These are phyloP conservation scores for Cryomyces minteri DNA, from an alignment of 495 filamentous ascomycete species.

Conservation along the genomic window DNA sequence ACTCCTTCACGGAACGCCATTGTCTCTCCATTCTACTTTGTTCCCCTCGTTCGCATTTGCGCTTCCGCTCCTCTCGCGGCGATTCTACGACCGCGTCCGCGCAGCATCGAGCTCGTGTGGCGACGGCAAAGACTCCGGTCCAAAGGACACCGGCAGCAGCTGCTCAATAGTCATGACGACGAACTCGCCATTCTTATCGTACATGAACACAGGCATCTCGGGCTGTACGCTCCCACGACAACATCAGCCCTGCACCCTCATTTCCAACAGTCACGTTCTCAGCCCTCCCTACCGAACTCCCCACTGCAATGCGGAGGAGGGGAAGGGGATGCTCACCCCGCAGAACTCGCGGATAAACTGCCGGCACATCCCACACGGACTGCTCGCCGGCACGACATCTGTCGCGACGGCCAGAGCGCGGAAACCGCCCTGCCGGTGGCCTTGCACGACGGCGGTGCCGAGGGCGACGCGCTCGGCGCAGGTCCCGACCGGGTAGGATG, in stretches of 20 bases:
- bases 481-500: slow-evolving; percentile 73
- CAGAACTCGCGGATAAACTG: slow-evolving; percentile 27
- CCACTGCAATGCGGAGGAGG: not conserved
- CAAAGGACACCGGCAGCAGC: slow-evolving; percentile 15
- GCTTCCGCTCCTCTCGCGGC: too few relatives aligned
- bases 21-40: too few relatives aligned
- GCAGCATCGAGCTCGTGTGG: slow-evolving; percentile 1
- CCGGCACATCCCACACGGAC: slow-evolving; percentile 35
- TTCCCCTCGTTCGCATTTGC: too few relatives aligned
- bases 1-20: too few relatives aligned
- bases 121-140: slow-evolving; percentile 10
- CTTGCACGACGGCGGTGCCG: slow-evolving; percentile 51
- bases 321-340: slow-evolving; percentile 14
- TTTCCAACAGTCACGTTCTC: not conserved
- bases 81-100: too few relatives aligned
- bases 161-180: slow-evolving; percentile 46
- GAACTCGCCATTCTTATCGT: slow-evolving; percentile 51
- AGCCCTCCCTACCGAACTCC: not conserved
- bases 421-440: slow-evolving; percentile 39
- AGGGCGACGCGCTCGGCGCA: slow-evolving; percentile 88
- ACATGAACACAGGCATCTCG: slow-evolving; percentile 74
- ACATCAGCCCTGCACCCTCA: not conserved
- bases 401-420: slow-evolving; percentile 76
- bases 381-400: slow-evolving; percentile 35
- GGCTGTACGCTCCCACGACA: slow-evolving; percentile 22